phyloP scores from a whole-genome alignment of 202 grass and related monocot genomes.

The Elaeis oleifera region DNA sequence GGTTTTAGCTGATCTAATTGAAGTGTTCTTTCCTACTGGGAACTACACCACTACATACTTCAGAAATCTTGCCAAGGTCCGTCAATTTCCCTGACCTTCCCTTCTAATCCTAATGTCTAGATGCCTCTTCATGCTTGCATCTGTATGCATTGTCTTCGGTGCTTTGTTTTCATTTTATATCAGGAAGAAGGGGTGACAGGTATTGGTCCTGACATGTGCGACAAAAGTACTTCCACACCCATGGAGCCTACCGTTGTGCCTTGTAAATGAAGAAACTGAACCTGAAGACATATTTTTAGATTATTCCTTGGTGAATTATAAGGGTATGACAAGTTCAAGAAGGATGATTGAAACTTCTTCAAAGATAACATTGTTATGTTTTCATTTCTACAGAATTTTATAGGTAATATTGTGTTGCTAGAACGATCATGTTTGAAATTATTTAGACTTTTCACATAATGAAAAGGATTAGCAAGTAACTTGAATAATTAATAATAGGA shows the following conservation, averaged over 20 bases:
- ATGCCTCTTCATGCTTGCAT: neutral
- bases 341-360: no score
- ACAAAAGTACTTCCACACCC: constrained; percentile 47
- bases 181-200: constrained; percentile 73
- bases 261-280: constrained; percentile 45
- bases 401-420: no score
- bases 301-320: no score
- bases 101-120: neutral
- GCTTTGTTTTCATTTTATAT: constrained; percentile 5
- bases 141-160: neutral
- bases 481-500: no score
- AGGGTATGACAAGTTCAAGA: no score
- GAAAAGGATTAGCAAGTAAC: no score
- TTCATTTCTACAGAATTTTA: no score
- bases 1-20: constrained; percentile 82
- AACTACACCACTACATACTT: constrained; percentile 76
- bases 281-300: no score
- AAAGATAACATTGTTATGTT: no score
- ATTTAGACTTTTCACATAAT: no score
- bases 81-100: constrained; percentile 4
- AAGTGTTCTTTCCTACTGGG: constrained; percentile 82
- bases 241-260: constrained; percentile 75
- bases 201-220: constrained; percentile 53
- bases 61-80: constrained; percentile 80
- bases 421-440: no score